Evolutionary conservation across 306 rosid genomes (phyloP).

Genomic region (Biancaea sappan): DNA sequence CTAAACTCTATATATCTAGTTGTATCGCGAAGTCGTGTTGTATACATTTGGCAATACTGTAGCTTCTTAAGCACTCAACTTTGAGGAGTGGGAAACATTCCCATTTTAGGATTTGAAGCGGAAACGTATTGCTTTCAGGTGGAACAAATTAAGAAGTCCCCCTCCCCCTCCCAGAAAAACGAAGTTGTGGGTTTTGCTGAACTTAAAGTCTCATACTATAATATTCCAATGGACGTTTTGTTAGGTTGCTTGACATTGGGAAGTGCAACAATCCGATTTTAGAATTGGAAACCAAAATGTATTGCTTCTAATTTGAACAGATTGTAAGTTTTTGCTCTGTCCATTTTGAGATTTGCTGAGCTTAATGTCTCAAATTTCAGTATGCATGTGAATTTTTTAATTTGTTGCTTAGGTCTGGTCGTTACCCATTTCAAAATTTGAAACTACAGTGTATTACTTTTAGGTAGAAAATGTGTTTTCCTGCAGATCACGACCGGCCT

Average conservation of each 20-base stretch:
- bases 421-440: neutral
- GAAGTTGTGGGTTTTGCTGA: neutral
- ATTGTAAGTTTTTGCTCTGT: neutral
- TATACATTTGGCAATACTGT: neutral
- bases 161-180: no score
- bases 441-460: conserved; percentile 11
- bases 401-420: neutral
- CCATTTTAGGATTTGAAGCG: neutral
- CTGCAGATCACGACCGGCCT: conserved; percentile 91
- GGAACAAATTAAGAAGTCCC: neutral
- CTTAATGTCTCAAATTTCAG: conserved; percentile 12
- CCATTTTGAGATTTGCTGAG: conserved; percentile 18
- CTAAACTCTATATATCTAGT: neutral
- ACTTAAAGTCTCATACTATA: conserved; percentile 13
- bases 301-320: conserved; percentile 2
- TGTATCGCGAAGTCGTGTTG: neutral
- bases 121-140: neutral
- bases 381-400: conserved; percentile 6
- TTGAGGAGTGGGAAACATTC: neutral
- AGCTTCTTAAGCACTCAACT: neutral
- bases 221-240: neutral
- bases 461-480: conserved; percentile 15
- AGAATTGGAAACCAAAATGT: conserved; percentile 11
- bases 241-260: neutral
- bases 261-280: conserved; percentile 8